A percentile compares a stretch with the other conserved stretches of the same genome.
These are phyloP conservation scores for Glomus cerebriforme DNA, from an alignment of 192 early-diverging fungal genomes.

Conservation along the genomic window DNA sequence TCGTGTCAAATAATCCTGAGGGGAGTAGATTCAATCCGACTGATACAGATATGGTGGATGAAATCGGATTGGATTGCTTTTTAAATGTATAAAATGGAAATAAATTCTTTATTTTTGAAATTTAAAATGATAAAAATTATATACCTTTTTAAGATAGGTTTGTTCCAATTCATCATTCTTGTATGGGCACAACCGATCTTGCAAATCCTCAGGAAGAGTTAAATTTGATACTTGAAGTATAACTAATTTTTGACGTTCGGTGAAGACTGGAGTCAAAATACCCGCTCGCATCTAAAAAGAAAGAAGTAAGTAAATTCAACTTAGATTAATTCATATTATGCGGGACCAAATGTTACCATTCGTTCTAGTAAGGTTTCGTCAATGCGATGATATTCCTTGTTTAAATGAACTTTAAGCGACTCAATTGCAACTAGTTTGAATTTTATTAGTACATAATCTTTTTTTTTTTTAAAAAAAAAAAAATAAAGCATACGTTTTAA, in stretches of 20 bases:
- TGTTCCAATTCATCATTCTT: conserved; percentile 16
- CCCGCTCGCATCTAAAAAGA: conserved; percentile 61
- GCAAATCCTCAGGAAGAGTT: conserved; percentile 41
- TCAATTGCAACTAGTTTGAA: conserved; percentile 57
- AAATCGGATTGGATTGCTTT: not conserved
- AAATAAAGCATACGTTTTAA: conserved; percentile 55
- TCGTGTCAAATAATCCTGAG: not conserved
- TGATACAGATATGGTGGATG: not conserved
- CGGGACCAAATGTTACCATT: conserved; percentile 59
- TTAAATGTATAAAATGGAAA: not conserved
- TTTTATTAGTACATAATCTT: conserved; percentile 4
- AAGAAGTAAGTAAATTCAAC: conserved; percentile 53
- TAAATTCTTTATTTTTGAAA: not conserved
- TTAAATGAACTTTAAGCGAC: conserved; percentile 59
- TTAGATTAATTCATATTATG: conserved; percentile 28
- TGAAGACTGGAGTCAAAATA: conserved; percentile 72
- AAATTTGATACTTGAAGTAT: conserved; percentile 49
- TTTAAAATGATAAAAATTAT: not conserved
- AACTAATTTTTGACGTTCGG: conserved; percentile 71
- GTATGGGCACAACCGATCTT: conserved; percentile 38
- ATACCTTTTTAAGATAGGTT: not conserved
- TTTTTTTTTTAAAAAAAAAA: not conserved
- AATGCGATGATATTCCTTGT: conserved; percentile 60
- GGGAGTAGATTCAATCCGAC: not conserved
- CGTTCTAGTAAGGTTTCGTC: conserved; percentile 56